Base-by-base conservation (phyloP, 805 yeast genomes). In the Wickerhamomyces tratensis region DNA sequence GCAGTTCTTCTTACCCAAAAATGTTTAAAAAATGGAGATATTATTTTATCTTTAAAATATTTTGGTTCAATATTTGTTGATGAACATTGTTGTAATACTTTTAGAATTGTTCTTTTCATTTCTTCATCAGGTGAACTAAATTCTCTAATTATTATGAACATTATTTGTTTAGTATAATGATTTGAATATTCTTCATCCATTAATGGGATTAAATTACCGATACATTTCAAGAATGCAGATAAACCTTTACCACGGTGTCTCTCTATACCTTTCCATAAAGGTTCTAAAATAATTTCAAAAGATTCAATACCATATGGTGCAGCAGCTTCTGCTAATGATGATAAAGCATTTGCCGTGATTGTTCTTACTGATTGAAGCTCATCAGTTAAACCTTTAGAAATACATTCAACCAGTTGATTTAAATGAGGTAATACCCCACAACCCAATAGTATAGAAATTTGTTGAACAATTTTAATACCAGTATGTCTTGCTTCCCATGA, bases 271-370 rank as follows among this genome's bases (percentile, higher is more conserved):
- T 66, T 62, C 95, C 96, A 88, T 6, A 86, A 63, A 0, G 87
- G 84, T 43, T 85, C 91, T 33, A 91, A 56, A 0, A 63, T 62
- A 2, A 35, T 39, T 51, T 88, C 94, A 57, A 91, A 89, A 0
- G 91, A 77, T 52, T 86, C 96, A 43, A 86, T 82, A 38, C 98
- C 98, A 61, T 83, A 86, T 0, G 98, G 98, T 25, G 76, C 69
- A 5, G 87, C 76, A 7, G 86, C 79, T 40, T 85, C 89, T 0
- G 97, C 97, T 33, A 91, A 60, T 2, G 81, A 73, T 1, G 89
- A 66, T 2, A 89, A 54, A 0, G 96, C 79, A 33, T 71, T 64
- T 0, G 95, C 95, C 0, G 95, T 70, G 11, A 79, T 70, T 2
- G 76, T 73, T 43, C 94, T 67, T 0, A 88, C 83, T 37, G 74